These are phyloP conservation scores for Penicillium hordei DNA, from an alignment of 2,329 filamentous ascomycete species.

Conservation along the genomic window DNA sequence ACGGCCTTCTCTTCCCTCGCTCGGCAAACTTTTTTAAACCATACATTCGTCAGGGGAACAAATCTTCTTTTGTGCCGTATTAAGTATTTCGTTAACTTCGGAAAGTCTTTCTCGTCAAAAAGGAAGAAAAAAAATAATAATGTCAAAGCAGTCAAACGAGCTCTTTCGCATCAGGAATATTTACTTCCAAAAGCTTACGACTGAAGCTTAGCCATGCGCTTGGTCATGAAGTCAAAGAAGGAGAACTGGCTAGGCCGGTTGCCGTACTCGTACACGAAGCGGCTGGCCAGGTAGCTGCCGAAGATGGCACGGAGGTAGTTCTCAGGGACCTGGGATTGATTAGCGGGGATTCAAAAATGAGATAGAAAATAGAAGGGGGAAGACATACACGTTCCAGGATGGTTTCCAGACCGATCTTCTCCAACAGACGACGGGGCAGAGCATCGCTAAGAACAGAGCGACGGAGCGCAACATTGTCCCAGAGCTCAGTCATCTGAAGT, in stretches of 20 bases:
- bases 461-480: constrained; percentile 78
- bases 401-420: constrained; percentile 87
- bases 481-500: constrained; percentile 87
- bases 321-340: constrained; percentile 67
- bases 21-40: constrained; percentile 7
- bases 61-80: constrained; percentile 9
- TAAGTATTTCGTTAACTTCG: constrained; percentile 8
- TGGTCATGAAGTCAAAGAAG: constrained; percentile 81
- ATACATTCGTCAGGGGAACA: constrained; percentile 16
- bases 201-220: constrained; percentile 34
- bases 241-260: constrained; percentile 92
- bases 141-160: constrained; percentile 2
- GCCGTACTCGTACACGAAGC: constrained; percentile 95
- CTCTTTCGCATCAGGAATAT: constrained; percentile 5
- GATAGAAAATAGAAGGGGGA: not conserved
- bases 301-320: constrained; percentile 94
- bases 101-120: constrained; percentile 5
- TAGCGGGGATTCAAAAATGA: constrained; percentile 13
- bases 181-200: constrained; percentile 19
- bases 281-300: constrained; percentile 88
- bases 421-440: constrained; percentile 75
- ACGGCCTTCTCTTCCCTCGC: not conserved
- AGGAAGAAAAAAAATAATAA: not conserved
- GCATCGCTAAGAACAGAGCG: constrained; percentile 79
- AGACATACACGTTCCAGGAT: constrained; percentile 72